These are phyloP conservation scores for Mortierella antarctica DNA, from an alignment of 192 early-diverging fungal genomes.

Conservation along the genomic window DNA sequence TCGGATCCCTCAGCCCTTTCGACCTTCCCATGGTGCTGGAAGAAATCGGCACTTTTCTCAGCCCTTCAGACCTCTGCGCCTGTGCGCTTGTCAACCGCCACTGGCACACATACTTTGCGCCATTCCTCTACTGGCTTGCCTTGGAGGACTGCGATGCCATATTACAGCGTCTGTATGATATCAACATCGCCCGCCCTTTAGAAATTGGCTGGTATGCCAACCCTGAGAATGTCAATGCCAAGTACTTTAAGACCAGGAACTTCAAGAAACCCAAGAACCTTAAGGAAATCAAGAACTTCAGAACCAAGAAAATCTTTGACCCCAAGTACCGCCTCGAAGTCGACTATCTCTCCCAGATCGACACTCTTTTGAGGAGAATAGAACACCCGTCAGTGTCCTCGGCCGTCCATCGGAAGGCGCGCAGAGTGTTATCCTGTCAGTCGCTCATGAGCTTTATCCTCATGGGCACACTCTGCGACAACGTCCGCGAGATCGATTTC, in stretches of 20 bases:
- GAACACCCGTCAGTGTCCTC: background rate
- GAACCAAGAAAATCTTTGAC: background rate
- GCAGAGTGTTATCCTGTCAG: background rate
- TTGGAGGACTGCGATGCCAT: slow-evolving; percentile 4
- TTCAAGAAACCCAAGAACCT: background rate
- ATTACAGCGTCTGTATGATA: background rate
- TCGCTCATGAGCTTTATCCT: background rate
- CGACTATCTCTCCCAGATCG: background rate
- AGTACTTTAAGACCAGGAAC: no score
- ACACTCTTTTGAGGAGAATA: background rate
- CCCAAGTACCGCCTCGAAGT: slow-evolving; percentile 1
- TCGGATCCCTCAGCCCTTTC: background rate
- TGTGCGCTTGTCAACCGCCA: background rate
- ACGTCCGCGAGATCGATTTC: background rate
- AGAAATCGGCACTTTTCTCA: background rate
- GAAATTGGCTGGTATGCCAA: no score
- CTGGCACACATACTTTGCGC: slow-evolving; percentile 1
- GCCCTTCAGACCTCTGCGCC: background rate
- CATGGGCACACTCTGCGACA: background rate
- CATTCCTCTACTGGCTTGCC: background rate
- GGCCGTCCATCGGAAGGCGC: background rate
- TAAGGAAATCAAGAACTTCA: background rate
- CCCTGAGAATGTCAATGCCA: no score
- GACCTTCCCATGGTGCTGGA: background rate
- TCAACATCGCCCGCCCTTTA: no score